These are phyloP conservation scores for Cryphonectria radicalis DNA, from an alignment of 2,329 filamentous ascomycete species.

Conservation along the genomic window DNA sequence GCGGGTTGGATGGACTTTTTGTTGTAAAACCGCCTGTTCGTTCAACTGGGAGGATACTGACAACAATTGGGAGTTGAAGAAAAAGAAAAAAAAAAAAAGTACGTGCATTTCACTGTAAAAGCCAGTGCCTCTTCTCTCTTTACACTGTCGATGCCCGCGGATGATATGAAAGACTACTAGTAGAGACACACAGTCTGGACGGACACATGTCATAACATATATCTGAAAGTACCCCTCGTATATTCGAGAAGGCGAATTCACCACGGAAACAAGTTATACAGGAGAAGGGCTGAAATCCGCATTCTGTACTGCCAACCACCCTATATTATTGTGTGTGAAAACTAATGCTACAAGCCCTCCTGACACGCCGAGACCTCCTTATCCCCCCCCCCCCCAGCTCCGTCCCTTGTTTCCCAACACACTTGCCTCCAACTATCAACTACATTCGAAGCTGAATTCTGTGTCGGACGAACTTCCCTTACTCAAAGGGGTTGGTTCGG, in stretches of 20 bases:
- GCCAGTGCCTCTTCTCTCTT: not conserved
- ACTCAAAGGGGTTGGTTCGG: conserved; percentile 88
- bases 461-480: conserved; percentile 41
- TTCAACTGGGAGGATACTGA: not conserved
- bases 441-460: too few relatives aligned
- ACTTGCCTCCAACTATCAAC: not conserved
- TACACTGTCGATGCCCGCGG: not conserved
- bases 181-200: not conserved
- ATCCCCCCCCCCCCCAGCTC: not conserved
- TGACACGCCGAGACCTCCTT: not conserved
- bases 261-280: too few relatives aligned
- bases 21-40: not conserved
- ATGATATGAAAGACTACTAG: not conserved
- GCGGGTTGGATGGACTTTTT: conserved; percentile 11
- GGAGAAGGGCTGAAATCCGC: not conserved
- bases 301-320: conserved; percentile 13
- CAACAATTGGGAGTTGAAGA: not conserved
- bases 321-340: not conserved
- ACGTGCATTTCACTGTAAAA: not conserved
- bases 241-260: not conserved
- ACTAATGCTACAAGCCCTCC: conserved; percentile 2
- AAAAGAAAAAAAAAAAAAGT: not conserved
- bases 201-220: not conserved
- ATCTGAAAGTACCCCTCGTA: too few relatives aligned
- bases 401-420: not conserved